These are phyloP conservation scores for Nissolia schottii DNA, from an alignment of 306 rosid genomes.

Conservation along the genomic window DNA sequence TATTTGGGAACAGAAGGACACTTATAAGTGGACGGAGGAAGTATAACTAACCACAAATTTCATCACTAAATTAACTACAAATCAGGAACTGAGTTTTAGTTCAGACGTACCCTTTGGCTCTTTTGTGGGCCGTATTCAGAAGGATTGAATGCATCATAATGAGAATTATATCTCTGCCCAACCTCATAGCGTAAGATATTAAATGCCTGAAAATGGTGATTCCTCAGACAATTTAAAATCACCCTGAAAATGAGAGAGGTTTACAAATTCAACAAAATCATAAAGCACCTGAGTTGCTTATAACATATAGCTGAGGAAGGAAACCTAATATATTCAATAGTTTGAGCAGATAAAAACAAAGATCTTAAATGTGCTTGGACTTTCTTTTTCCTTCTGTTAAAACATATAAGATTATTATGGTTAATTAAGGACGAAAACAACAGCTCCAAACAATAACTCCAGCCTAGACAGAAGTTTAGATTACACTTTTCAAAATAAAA, in stretches of 20 bases:
- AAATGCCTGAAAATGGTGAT: slow-evolving; percentile 76
- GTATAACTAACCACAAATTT: slow-evolving; percentile 2
- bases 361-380: neutral
- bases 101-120: slow-evolving; percentile 71
- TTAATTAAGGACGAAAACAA: neutral
- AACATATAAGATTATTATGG: neutral
- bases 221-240: slow-evolving; percentile 41
- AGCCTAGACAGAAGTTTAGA: neutral
- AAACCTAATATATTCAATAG: neutral
- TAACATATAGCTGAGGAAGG: neutral
- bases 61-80: neutral
- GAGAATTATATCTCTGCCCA: slow-evolving; percentile 80
- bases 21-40: too few relatives aligned
- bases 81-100: slow-evolving; percentile 16
- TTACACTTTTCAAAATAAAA: neutral
- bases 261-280: slow-evolving; percentile 35
- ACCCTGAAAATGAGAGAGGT: slow-evolving; percentile 41
- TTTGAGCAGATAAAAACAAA: neutral
- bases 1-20: too few relatives aligned
- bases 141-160: slow-evolving; percentile 62
- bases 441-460: neutral
- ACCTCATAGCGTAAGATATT: slow-evolving; percentile 73
- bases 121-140: slow-evolving; percentile 62
- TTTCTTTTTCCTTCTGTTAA: neutral
- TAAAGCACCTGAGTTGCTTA: slow-evolving; percentile 1